Percentiles rank a stretch among this genome's conserved stretches.
Conservation (phyloP, 1,139 yeast genomes). For the Kodamaea ohmeri region DNA sequence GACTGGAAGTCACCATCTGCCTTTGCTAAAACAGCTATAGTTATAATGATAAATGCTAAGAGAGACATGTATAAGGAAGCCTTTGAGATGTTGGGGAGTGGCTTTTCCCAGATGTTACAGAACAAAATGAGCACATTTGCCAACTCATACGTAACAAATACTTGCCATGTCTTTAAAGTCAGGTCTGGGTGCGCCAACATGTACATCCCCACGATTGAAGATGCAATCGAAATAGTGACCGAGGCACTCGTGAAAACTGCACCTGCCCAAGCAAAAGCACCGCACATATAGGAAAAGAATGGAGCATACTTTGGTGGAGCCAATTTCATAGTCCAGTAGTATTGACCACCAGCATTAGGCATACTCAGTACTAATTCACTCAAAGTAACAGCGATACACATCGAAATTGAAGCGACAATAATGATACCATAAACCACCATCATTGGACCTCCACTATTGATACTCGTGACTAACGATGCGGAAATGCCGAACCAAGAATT, state of each 20-base stretch:
- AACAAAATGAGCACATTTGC: constrained; percentile 32
- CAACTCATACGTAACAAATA: constrained; percentile 44
- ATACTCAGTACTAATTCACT: constrained; percentile 53
- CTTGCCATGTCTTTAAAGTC: constrained; percentile 47
- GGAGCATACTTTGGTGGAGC: constrained; percentile 50
- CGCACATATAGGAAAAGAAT: constrained; percentile 52
- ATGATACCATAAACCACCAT: constrained; percentile 46
- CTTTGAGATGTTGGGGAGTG: constrained; percentile 37
- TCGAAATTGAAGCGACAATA: constrained; percentile 30
- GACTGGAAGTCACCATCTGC: constrained; percentile 35
- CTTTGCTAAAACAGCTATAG: constrained; percentile 38
- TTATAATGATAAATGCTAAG: constrained; percentile 34
- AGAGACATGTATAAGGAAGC: constrained; percentile 36
- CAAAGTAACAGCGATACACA: constrained; percentile 38
- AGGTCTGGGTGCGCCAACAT: constrained; percentile 44
- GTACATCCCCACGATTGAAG: constrained; percentile 50
- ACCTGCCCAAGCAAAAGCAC: constrained; percentile 58
- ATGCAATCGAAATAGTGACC: constrained; percentile 49
- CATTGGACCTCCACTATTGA: constrained; percentile 50
- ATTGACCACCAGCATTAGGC: constrained; percentile 61
- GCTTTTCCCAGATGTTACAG: constrained; percentile 39
- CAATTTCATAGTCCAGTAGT: constrained; percentile 56
- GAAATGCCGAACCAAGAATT: constrained; percentile 55
- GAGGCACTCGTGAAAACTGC: constrained; percentile 56
- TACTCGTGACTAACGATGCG: constrained; percentile 48